These are phyloP conservation scores for Panaeolus papilionaceus DNA, from an alignment of 768 basidiomycete genomes.

Conservation along the genomic window DNA sequence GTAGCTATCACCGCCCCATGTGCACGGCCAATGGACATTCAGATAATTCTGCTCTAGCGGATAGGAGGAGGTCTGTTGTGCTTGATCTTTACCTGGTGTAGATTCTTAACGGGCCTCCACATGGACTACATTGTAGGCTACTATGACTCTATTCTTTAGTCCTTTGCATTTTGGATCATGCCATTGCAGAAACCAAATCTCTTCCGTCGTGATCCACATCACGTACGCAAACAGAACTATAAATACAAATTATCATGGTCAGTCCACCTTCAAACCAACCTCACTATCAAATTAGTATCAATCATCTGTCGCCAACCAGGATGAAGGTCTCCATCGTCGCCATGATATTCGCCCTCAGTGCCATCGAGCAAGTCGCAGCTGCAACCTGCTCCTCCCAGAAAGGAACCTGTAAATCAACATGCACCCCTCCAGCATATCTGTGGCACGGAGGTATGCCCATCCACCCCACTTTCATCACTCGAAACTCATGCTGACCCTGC, in stretches of 20 bases:
- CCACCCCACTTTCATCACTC: no score
- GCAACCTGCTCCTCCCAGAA: not conserved
- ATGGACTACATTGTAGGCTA: not conserved
- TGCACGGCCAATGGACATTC: not conserved
- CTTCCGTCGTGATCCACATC: no score
- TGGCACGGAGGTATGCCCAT: not conserved
- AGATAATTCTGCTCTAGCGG: no score
- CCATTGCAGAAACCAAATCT: no score
- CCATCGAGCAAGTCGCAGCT: not conserved
- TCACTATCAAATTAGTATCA: not conserved
- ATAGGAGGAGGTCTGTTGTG: not conserved
- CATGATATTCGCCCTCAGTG: not conserved
- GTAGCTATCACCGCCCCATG: no score
- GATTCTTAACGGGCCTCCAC: not conserved
- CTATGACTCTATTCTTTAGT: not conserved
- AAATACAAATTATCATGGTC: not conserved
- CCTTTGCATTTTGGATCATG: not conserved
- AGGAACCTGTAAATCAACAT: not conserved
- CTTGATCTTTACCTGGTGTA: not conserved
- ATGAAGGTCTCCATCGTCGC: slow-evolving; percentile 4
- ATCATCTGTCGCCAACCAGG: no score
- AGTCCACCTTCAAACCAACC: not conserved
- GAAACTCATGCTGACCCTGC: not conserved
- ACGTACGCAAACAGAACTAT: not conserved
- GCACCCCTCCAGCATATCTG: slow-evolving; percentile 6